These are phyloP conservation scores for Eutrema salsugineum DNA, from an alignment of 441 rosid species.

Conservation along the genomic window DNA sequence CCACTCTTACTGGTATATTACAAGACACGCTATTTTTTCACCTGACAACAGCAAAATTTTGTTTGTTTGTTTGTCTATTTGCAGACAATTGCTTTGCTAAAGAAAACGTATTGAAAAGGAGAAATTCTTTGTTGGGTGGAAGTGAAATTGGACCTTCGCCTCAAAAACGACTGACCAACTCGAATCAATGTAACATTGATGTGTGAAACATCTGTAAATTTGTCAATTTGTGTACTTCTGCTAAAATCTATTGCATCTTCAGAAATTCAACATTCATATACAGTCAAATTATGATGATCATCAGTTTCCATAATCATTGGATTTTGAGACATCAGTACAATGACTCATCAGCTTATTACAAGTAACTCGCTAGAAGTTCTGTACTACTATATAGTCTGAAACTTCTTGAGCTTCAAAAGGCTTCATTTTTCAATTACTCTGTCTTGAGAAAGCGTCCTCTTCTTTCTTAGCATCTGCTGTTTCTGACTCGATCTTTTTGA, in stretches of 20 bases:
- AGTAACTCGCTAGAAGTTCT: background rate
- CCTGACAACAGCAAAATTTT: background rate
- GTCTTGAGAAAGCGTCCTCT: constrained; percentile 33
- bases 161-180: constrained; percentile 14
- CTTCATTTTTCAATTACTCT: constrained; percentile 8
- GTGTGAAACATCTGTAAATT: constrained; percentile 25
- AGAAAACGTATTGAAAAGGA: constrained; percentile 25
- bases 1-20: background rate
- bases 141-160: constrained; percentile 25
- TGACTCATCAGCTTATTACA: background rate
- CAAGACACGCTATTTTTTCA: background rate
- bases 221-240: constrained; percentile 12
- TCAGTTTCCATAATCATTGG: background rate
- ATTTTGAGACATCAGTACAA: background rate
- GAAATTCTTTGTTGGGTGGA: constrained; percentile 29
- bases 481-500: constrained; percentile 43
- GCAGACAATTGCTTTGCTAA: constrained; percentile 22
- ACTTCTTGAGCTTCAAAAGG: background rate
- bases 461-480: constrained; percentile 33
- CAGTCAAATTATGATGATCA: constrained; percentile 5
- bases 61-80: background rate
- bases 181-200: constrained; percentile 26
- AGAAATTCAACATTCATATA: constrained; percentile 23
- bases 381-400: background rate
- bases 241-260: background rate